Evolutionary conservation across 352 stramenopile species (phyloP), one percentile per base, ranked within the genome.

Genomic region (Phytophthora tentaculata): DNA sequence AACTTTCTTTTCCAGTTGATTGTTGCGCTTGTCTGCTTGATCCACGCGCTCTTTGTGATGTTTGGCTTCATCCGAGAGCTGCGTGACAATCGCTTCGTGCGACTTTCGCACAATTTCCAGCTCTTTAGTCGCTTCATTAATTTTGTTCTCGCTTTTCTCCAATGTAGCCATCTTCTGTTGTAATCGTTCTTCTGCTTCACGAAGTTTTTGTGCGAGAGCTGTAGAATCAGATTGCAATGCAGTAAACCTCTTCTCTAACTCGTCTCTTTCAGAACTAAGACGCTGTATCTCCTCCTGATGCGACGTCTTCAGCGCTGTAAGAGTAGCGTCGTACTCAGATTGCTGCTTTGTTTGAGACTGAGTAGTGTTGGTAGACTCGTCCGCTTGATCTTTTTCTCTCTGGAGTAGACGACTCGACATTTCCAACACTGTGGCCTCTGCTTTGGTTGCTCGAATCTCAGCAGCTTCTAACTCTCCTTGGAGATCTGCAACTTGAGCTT

Each of bases 1-100:
- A 8, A 88, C 58, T 54, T 88, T 75, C 16, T 76, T 71, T 45
- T 89, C 79, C 5, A 90, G 57, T 12, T 82, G 64, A 19, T 20
- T 37, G n/a, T 61, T 73, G 16, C 67, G 63, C n/a, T 69, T 76
- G 20, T 76, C 61, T 4, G 52, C 48, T 64, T 82, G 60, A n/a
- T 86, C 76, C 5, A 48, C 32, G 0, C 57, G 71, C 10, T 86
- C 76, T 55, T 80, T 76, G 45, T 80, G 39, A 8, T 64, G 56
- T 29, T 73, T 71, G 16, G 69, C 26, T 32, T 85, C 69, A 14
- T 54, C 56, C 0, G 65, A 70, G 0, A 81, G 41, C 7, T 73
- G 71, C 9, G 48, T 67, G 8, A 45, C 23, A 6, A 64, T 39
- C 1, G 64, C 47, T 23, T 68, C 68, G 16, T 70, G 66, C 1